Percentiles rank a stretch among this genome's conserved stretches.
Conservation (phyloP, 1,284 basidiomycete genomes). For the Apiotrichum gamsii region DNA sequence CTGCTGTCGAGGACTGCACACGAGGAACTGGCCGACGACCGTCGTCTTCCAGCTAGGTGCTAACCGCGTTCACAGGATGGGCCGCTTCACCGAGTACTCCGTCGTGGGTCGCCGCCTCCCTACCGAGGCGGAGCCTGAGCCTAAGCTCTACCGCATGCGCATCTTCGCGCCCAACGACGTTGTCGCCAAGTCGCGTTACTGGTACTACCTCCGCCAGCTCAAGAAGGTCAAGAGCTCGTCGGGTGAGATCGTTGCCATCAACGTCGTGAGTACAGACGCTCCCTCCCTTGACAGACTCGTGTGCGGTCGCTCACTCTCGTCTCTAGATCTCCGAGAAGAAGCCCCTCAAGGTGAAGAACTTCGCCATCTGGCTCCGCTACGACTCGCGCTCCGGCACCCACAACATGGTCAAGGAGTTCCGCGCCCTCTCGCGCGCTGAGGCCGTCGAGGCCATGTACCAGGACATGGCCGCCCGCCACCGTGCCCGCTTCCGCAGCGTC, state of each 20-base stretch:
- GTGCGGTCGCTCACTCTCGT: too few species aligned
- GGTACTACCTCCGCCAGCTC: slow-evolving; percentile 98
- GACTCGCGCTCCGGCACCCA: slow-evolving; percentile 96
- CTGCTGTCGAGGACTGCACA: too few species aligned
- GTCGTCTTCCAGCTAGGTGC: neutral
- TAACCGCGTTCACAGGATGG: slow-evolving; percentile 40
- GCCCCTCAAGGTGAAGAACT: slow-evolving; percentile 98
- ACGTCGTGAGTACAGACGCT: slow-evolving; percentile 65
- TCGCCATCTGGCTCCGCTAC: slow-evolving; percentile 99
- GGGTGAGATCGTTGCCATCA: slow-evolving; percentile 98
- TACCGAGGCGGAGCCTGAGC: slow-evolving; percentile 83
- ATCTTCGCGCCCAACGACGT: slow-evolving; percentile 98
- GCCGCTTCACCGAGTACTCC: slow-evolving; percentile 73
- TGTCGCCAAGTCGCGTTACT: slow-evolving; percentile 98
- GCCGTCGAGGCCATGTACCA: slow-evolving; percentile 98
- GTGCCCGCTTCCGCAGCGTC: slow-evolving; percentile 97
- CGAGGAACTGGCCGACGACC: too few species aligned
- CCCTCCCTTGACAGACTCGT: too few species aligned
- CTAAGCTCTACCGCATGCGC: slow-evolving; percentile 88
- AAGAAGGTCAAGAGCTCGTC: slow-evolving; percentile 99
- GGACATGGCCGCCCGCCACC: slow-evolving; percentile 99
- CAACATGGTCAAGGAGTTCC: slow-evolving; percentile 91
- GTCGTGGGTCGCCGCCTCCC: slow-evolving; percentile 97
- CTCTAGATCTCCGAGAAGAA: slow-evolving; percentile 90
- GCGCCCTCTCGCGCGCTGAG: slow-evolving; percentile 87